phyloP scores from a whole-genome alignment of 805 yeast species.

The Saturnispora zaruensis region DNA sequence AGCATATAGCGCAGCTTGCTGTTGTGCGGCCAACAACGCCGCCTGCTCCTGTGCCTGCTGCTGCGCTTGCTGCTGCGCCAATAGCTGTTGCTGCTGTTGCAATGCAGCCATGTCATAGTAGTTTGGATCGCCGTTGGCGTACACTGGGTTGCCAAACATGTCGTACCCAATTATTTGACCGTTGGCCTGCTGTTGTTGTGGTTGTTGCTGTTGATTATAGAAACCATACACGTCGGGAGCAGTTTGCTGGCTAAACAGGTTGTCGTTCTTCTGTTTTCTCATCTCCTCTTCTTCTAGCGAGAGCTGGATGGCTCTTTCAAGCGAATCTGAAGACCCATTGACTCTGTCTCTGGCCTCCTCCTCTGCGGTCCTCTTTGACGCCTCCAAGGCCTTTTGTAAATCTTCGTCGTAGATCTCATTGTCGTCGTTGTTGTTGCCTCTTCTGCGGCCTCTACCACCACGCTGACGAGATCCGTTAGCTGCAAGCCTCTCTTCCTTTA shows the following conservation, averaged over 20 bases:
- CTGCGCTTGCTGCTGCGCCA: slow-evolving; percentile 14
- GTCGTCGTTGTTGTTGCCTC: slow-evolving; percentile 20
- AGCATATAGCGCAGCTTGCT: slow-evolving; percentile 15
- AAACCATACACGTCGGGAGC: slow-evolving; percentile 24
- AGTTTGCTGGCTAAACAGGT: slow-evolving; percentile 44
- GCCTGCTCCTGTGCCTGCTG: slow-evolving; percentile 2
- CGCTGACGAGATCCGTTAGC: slow-evolving; percentile 15
- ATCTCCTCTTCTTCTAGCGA: slow-evolving; percentile 73
- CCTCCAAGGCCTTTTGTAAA: slow-evolving; percentile 70
- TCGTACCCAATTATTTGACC: slow-evolving; percentile 37
- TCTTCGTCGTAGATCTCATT: slow-evolving; percentile 61
- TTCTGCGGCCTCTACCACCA: slow-evolving; percentile 24
- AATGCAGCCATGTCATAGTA: slow-evolving; percentile 39
- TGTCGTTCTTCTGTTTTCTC: slow-evolving; percentile 36
- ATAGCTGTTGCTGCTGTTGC: slow-evolving; percentile 20
- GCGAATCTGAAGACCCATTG: slow-evolving; percentile 49
- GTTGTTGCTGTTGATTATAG: slow-evolving; percentile 24
- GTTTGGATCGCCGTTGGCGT: slow-evolving; percentile 27
- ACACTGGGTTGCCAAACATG: slow-evolving; percentile 61
- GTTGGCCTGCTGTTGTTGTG: slow-evolving; percentile 23
- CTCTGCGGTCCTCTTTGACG: slow-evolving; percentile 72
- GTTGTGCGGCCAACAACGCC: slow-evolving; percentile 19
- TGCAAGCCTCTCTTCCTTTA: slow-evolving; percentile 55
- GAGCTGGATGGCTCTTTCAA: slow-evolving; percentile 60
- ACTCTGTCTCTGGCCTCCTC: slow-evolving; percentile 62